These are phyloP conservation scores for Picea glauca DNA, from an alignment of 75 land plant species.

Conservation along the genomic window DNA sequence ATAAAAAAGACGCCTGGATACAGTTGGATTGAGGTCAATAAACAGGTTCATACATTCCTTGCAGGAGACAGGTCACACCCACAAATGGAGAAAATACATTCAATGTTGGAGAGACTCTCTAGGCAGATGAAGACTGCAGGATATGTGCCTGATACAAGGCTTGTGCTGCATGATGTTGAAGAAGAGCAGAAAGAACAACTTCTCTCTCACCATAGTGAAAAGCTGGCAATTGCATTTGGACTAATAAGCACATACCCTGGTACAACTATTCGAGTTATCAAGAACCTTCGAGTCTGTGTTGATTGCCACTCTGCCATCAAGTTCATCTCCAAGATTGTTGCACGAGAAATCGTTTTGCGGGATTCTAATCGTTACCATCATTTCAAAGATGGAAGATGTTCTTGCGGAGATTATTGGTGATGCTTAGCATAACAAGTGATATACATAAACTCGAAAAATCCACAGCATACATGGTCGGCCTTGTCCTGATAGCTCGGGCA, in stretches of 20 bases:
- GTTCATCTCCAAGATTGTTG: neutral
- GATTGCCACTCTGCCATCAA: slow-evolving; percentile 4
- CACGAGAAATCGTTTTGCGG: neutral
- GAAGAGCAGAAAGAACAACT: neutral
- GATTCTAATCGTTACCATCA: neutral
- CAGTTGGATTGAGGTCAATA: neutral
- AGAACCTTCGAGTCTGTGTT: neutral
- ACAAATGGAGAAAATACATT: neutral
- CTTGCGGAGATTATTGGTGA: neutral
- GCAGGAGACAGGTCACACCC: neutral
- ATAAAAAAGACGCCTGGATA: neutral
- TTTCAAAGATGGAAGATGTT: neutral
- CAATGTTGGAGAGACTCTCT: neutral
- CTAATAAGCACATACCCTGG: neutral
- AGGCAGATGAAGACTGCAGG: neutral
- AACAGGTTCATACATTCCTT: neutral
- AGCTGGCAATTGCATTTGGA: neutral
- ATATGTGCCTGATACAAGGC: neutral
- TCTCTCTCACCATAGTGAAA: neutral
- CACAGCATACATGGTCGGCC: too few species aligned
- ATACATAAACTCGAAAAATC: too few species aligned
- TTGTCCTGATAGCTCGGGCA: too few species aligned
- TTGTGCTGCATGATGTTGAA: slow-evolving; percentile 2
- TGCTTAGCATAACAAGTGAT: neutral
- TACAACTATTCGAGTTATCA: neutral